Percentiles rank a stretch among this genome's conserved stretches.
These are phyloP conservation scores for Kodamaea jinghongensis DNA, from an alignment of 805 yeast species.

Conservation along the genomic window DNA sequence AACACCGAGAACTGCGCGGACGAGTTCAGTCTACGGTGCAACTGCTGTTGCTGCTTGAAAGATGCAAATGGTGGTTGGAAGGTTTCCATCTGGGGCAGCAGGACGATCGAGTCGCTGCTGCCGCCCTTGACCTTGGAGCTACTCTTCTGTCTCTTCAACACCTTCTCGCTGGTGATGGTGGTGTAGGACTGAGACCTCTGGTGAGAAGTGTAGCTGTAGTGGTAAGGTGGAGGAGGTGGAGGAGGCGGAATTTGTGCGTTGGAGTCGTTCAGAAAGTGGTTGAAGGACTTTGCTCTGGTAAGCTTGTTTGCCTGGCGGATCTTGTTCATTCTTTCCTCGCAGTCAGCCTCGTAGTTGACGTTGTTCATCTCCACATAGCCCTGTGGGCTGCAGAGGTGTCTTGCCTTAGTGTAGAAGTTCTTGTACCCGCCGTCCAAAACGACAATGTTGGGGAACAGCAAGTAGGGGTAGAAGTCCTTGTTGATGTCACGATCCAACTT, in stretches of 20 bases:
- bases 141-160: conserved; percentile 32
- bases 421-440: conserved; percentile 91
- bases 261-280: conserved; percentile 9
- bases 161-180: conserved; percentile 28
- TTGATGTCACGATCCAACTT: conserved; percentile 77
- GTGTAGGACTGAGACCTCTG: conserved; percentile 14
- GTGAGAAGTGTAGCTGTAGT: conserved; percentile 25
- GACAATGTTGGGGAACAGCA: conserved; percentile 85
- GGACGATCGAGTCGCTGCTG: neutral
- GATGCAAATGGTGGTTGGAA: conserved; percentile 5
- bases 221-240: conserved; percentile 12
- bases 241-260: neutral
- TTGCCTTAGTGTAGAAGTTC: conserved; percentile 60
- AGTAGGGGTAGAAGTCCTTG: conserved; percentile 70
- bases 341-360: conserved; percentile 27
- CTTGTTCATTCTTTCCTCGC: conserved; percentile 49
- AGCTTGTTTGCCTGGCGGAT: conserved; percentile 43
- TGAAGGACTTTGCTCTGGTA: conserved; percentile 38
- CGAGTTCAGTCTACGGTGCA: conserved; percentile 4
- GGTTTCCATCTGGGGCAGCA: conserved; percentile 1
- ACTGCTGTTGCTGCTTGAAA: conserved; percentile 3
- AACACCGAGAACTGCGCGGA: conserved; percentile 4
- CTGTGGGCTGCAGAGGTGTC: conserved; percentile 66
- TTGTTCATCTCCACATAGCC: conserved; percentile 83
- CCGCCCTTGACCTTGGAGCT: conserved; percentile 10